Evolutionary conservation across 2,329 filamentous ascomycete genomes (phyloP).

Genomic region (Monascus ruber): DNA sequence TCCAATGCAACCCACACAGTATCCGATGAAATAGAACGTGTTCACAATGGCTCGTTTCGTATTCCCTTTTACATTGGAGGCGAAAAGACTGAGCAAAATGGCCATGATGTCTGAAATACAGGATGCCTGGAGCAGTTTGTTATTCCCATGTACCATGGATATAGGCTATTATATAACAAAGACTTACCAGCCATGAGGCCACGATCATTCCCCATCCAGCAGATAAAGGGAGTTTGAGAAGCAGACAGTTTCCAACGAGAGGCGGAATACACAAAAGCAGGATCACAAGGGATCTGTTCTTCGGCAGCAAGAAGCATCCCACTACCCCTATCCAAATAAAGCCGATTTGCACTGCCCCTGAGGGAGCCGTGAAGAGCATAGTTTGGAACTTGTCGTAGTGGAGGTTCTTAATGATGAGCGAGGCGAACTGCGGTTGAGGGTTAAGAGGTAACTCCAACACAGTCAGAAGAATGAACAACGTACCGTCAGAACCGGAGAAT

Average conservation of each 20-base stretch:
- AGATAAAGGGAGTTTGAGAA: slow-evolving; percentile 30
- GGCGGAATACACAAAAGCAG: slow-evolving; percentile 32
- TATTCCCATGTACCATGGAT: background rate
- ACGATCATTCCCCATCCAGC: slow-evolving; percentile 39
- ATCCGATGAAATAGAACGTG: slow-evolving; percentile 41
- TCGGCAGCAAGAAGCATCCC: slow-evolving; percentile 29
- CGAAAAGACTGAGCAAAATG: slow-evolving; percentile 33
- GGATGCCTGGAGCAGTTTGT: slow-evolving; percentile 18
- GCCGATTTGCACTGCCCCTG: slow-evolving; percentile 37
- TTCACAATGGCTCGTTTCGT: slow-evolving; percentile 39
- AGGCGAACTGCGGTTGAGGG: slow-evolving; percentile 30
- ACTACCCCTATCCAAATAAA: slow-evolving; percentile 37
- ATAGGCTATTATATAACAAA: background rate
- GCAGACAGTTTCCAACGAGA: slow-evolving; percentile 34
- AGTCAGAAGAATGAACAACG: slow-evolving; percentile 1
- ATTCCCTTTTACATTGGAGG: slow-evolving; percentile 42
- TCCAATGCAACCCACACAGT: slow-evolving; percentile 37
- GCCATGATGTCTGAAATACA: slow-evolving; percentile 34
- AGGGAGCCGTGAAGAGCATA: slow-evolving; percentile 38
- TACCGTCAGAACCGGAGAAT: slow-evolving; percentile 35
- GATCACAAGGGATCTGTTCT: slow-evolving; percentile 29
- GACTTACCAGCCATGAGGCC: slow-evolving; percentile 34
- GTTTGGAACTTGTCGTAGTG: slow-evolving; percentile 36
- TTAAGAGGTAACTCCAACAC: background rate
- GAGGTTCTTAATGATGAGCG: slow-evolving; percentile 38